Evolutionary conservation across 108 stramenopile species (phyloP).

Genomic region (Cyclostephanos invisitatus): DNA sequence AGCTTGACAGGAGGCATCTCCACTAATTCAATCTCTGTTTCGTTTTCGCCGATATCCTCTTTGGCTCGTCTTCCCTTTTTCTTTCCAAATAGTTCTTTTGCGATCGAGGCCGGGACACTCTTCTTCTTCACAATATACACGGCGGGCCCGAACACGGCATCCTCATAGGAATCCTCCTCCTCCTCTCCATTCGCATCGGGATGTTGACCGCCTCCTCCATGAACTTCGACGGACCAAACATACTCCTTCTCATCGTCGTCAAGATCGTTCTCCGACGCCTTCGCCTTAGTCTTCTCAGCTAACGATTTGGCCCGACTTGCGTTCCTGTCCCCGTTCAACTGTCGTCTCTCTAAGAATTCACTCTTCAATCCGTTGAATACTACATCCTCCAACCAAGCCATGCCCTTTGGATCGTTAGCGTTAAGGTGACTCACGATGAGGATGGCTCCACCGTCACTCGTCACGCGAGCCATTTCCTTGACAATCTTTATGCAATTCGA

Average conservation of each 20-base stretch:
- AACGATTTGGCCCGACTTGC: neutral
- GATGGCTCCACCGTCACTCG: conserved; percentile 52
- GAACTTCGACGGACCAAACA: conserved; percentile 75
- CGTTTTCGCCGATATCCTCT: conserved; percentile 1
- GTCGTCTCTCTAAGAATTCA: conserved; percentile 22
- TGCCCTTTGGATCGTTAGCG: conserved; percentile 56
- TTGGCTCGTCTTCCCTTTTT: neutral
- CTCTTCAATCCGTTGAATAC: conserved; percentile 61
- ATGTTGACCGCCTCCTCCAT: conserved; percentile 61
- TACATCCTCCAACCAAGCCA: conserved; percentile 68
- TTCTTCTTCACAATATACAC: conserved; percentile 31
- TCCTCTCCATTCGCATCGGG: conserved; percentile 44
- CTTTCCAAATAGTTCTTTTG: conserved; percentile 2
- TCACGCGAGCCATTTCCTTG: conserved; percentile 65
- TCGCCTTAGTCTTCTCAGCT: neutral
- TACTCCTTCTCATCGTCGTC: conserved; percentile 13
- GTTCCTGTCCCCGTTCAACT: neutral
- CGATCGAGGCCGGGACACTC: conserved; percentile 8
- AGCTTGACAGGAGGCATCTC: conserved; percentile 34
- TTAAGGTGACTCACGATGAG: conserved; percentile 76
- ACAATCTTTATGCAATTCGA: conserved; percentile 63
- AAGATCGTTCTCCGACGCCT: neutral
- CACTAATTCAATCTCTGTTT: conserved; percentile 7
- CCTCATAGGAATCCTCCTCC: conserved; percentile 18
- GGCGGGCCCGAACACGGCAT: conserved; percentile 32